A percentile compares a stretch with the other conserved stretches of the same genome.
Conservation (phyloP, 371 early-diverging fungal genomes). For the Mucor irregularis region DNA sequence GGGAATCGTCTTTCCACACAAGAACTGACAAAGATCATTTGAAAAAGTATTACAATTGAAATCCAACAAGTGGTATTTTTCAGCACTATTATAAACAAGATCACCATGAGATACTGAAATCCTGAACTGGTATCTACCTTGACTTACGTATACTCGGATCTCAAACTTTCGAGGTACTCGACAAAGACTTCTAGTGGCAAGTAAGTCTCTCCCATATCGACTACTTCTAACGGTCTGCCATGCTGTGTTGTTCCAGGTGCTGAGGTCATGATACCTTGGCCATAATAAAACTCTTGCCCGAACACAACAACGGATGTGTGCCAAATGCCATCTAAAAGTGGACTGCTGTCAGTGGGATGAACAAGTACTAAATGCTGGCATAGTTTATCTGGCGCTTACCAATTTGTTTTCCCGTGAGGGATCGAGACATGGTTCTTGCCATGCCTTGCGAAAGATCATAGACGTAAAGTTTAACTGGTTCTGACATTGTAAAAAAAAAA, state of each 20-base stretch:
- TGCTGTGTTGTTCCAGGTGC: slow-evolving; percentile 68
- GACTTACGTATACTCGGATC: slow-evolving; percentile 61
- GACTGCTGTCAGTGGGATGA: not conserved
- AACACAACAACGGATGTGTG: slow-evolving; percentile 93
- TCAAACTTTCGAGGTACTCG: slow-evolving; percentile 74
- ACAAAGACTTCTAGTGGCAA: slow-evolving; percentile 78
- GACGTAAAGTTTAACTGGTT: slow-evolving; percentile 65
- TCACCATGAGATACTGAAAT: not conserved
- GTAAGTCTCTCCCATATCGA: slow-evolving; percentile 83
- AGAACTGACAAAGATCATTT: slow-evolving; percentile 76
- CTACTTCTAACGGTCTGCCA: slow-evolving; percentile 68
- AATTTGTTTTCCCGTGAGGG: slow-evolving; percentile 69
- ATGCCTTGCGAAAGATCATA: slow-evolving; percentile 82
- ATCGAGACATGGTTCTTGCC: slow-evolving; percentile 64
- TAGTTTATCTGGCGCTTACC: slow-evolving; percentile 35
- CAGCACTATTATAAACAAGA: slow-evolving; percentile 42
- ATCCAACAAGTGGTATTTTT: slow-evolving; percentile 87
- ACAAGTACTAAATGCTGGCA: no score
- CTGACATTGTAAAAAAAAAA: slow-evolving; percentile 17
- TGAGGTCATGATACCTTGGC: slow-evolving; percentile 68
- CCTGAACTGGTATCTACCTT: no score
- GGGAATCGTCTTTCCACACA: slow-evolving; percentile 80
- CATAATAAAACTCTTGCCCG: slow-evolving; percentile 86
- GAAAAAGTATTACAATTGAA: slow-evolving; percentile 89
- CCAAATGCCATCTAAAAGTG: slow-evolving; percentile 70